Conservation (phyloP, 2,329 filamentous ascomycete genomes). For the Pseudogymnoascus sp. region DNA sequence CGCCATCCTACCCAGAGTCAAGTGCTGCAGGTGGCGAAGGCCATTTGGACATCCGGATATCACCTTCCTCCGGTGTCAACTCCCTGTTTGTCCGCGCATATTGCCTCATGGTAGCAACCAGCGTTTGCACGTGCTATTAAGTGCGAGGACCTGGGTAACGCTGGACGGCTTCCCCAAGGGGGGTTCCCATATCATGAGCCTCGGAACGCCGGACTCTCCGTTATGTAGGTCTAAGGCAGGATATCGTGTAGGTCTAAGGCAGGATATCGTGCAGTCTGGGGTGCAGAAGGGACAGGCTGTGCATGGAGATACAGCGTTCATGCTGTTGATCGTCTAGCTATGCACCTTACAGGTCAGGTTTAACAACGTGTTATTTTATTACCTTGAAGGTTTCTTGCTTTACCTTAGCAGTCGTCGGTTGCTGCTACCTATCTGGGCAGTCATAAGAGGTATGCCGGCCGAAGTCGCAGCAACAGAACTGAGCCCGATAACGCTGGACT, state of each 20-base stretch:
- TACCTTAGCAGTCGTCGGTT: neutral
- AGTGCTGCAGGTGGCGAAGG: neutral
- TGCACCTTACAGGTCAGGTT: neutral
- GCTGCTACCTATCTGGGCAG: neutral
- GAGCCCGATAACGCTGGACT: neutral
- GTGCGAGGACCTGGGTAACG: neutral
- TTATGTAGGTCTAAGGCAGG: neutral
- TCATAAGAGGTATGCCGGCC: neutral
- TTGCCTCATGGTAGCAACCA: neutral
- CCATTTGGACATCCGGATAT: neutral
- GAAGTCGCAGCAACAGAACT: neutral
- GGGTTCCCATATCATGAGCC: neutral
- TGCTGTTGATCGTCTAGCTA: neutral
- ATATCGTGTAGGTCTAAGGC: neutral
- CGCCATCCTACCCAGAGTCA: neutral
- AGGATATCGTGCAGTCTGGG: neutral
- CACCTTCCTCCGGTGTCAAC: neutral
- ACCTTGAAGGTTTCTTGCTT: neutral
- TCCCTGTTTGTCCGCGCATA: neutral
- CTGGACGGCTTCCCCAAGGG: neutral
- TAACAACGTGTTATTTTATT: neutral
- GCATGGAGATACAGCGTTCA: neutral
- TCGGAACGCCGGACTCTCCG: neutral
- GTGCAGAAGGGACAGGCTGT: neutral
- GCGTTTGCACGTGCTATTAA: neutral